phyloP scores from a whole-genome alignment of 2,329 filamentous ascomycete species.

The Xylariaceae sp. region DNA sequence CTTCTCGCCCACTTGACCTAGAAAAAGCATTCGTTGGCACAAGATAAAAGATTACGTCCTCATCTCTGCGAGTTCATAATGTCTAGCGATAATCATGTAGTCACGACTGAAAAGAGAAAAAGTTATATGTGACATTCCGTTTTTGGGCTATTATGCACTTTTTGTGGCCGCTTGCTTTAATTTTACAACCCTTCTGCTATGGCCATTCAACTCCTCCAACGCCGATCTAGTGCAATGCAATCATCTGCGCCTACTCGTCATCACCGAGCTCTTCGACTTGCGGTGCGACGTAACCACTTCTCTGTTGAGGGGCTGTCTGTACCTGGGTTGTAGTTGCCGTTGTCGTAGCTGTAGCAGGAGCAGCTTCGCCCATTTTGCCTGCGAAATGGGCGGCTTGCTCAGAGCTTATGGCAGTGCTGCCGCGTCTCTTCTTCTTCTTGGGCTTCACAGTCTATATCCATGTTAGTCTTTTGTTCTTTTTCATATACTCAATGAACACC shows the following conservation, averaged over 20 bases:
- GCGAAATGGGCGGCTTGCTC: conserved; percentile 52
- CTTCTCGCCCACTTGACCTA: no score
- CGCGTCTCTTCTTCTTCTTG: conserved; percentile 65
- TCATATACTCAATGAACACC: conserved; percentile 39
- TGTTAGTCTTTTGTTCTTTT: conserved; percentile 14
- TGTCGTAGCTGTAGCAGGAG: conserved; percentile 61
- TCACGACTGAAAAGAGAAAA: not conserved
- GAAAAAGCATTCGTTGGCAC: not conserved
- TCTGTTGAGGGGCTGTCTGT: conserved; percentile 49
- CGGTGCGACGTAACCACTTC: conserved; percentile 55
- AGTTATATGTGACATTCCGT: conserved; percentile 26
- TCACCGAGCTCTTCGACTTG: conserved; percentile 60
- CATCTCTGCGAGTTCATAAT: conserved; percentile 5
- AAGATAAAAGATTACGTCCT: not conserved
- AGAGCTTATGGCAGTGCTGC: conserved; percentile 48
- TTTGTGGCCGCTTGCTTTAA: conserved; percentile 5
- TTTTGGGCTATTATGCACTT: conserved; percentile 4
- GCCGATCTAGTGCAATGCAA: conserved; percentile 35
- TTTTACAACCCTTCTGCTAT: conserved; percentile 12
- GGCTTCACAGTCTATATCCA: conserved; percentile 43
- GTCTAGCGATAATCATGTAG: conserved; percentile 11
- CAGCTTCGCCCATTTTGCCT: conserved; percentile 59
- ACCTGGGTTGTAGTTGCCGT: conserved; percentile 64
- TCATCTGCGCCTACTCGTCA: conserved; percentile 49
- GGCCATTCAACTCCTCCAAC: conserved; percentile 33